A percentile compares a stretch with the other conserved stretches of the same genome.
Conservation (phyloP, 2,329 filamentous ascomycete genomes). For the Tolypocladium paradoxum region DNA sequence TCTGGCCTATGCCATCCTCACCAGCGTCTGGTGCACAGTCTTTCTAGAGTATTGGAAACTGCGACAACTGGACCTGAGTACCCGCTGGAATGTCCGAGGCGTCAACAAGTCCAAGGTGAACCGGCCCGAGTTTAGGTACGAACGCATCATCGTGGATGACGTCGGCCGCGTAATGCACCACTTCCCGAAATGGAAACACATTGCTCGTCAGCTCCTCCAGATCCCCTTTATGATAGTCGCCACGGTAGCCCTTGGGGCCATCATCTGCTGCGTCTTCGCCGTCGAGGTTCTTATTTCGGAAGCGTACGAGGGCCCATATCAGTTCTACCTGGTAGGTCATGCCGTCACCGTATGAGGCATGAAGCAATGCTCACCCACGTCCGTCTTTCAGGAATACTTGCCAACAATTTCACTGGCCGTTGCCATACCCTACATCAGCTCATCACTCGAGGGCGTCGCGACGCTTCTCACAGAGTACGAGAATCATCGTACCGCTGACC, state of each 20-base stretch:
- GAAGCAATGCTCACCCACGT: neutral
- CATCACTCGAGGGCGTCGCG: constrained; percentile 51
- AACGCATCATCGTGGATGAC: constrained; percentile 50
- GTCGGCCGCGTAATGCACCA: constrained; percentile 50
- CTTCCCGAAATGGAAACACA: constrained; percentile 54
- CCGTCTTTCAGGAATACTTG: constrained; percentile 48
- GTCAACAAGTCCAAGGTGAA: constrained; percentile 57
- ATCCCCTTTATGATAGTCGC: constrained; percentile 57
- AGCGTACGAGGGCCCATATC: constrained; percentile 59
- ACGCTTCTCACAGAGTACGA: constrained; percentile 57
- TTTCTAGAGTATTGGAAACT: constrained; percentile 78
- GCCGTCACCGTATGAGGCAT: neutral
- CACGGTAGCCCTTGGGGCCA: constrained; percentile 45
- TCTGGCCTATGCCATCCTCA: constrained; percentile 54
- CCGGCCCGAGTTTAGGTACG: constrained; percentile 52
- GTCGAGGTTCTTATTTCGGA: constrained; percentile 69
- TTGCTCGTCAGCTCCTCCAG: constrained; percentile 55
- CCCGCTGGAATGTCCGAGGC: constrained; percentile 63
- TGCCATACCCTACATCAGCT: constrained; percentile 53
- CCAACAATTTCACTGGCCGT: constrained; percentile 62
- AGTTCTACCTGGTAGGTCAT: constrained; percentile 47
- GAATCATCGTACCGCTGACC: constrained; percentile 62
- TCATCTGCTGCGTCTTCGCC: constrained; percentile 60
- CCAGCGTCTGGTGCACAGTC: constrained; percentile 58
- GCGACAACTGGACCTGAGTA: constrained; percentile 57